These are phyloP conservation scores for Magnaporthiopsis incrustans DNA, from an alignment of 2,329 filamentous ascomycete genomes.

Conservation along the genomic window DNA sequence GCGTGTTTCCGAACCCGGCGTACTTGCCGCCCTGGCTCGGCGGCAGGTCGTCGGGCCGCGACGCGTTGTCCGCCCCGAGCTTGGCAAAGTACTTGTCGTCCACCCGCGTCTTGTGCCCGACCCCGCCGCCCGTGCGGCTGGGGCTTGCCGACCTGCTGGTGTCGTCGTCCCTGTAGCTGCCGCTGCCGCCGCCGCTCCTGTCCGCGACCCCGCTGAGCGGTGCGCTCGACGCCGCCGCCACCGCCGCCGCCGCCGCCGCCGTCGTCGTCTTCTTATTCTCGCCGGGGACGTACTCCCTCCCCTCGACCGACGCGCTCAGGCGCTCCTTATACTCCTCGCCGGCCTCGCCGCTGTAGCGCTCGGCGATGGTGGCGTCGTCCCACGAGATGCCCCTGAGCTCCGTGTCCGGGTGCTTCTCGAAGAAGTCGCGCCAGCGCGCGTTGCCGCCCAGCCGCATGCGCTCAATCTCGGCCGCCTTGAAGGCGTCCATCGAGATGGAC, in stretches of 20 bases:
- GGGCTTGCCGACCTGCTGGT: constrained; percentile 27
- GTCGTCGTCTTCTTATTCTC: constrained; percentile 42
- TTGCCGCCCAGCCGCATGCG: constrained; percentile 93
- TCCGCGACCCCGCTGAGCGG: constrained; percentile 18
- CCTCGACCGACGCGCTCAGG: constrained; percentile 79
- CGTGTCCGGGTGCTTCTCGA: constrained; percentile 62
- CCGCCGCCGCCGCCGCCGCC: constrained; percentile 18
- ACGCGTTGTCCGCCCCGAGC: constrained; percentile 76
- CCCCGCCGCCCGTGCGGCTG: constrained; percentile 28
- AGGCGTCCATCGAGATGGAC: constrained; percentile 97
- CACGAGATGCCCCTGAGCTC: constrained; percentile 62
- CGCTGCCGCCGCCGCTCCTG: constrained; percentile 6
- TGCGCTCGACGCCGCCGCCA: constrained; percentile 29
- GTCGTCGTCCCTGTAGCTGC: constrained; percentile 6
- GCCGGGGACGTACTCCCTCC: constrained; percentile 72
- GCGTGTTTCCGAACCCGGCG: constrained; percentile 77
- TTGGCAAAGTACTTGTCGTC: constrained; percentile 87
- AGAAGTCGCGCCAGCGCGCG: constrained; percentile 78
- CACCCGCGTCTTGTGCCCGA: constrained; percentile 44
- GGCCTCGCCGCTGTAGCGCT: constrained; percentile 80
- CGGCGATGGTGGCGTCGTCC: constrained; percentile 82
- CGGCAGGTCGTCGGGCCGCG: constrained; percentile 62
- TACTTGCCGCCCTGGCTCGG: constrained; percentile 93
- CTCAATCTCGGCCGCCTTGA: constrained; percentile 86
- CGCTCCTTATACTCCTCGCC: constrained; percentile 96